A percentile compares a stretch with the other conserved stretches of the same genome.
phyloP scores from a whole-genome alignment of 2,329 filamentous ascomycete species.

The Juglanconis sp. region DNA sequence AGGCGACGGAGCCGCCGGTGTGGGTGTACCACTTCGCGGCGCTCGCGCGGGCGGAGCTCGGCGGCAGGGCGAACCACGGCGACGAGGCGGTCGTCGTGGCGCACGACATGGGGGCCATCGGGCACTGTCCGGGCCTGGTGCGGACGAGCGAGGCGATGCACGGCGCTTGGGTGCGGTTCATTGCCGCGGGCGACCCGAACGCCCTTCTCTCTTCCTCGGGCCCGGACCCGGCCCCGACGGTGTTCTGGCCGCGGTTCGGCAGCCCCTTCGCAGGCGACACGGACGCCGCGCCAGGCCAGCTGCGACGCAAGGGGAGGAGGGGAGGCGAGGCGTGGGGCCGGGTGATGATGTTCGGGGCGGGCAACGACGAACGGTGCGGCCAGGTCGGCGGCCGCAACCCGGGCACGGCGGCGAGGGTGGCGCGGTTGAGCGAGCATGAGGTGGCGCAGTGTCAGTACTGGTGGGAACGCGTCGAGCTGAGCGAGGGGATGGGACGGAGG shows the following conservation, averaged over 20 bases:
- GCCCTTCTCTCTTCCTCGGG: constrained; percentile 12
- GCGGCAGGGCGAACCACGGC: constrained; percentile 43
- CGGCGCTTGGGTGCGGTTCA: constrained; percentile 38
- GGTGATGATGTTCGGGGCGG: constrained; percentile 56
- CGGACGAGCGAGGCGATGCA: constrained; percentile 41
- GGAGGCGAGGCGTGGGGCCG: constrained; percentile 26
- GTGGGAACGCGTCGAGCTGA: constrained; percentile 52
- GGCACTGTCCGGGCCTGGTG: constrained; percentile 33
- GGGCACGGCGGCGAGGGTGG: constrained; percentile 43
- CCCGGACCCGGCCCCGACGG: neutral
- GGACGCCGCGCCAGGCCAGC: constrained; percentile 2
- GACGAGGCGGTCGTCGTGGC: constrained; percentile 43
- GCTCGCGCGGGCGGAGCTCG: constrained; percentile 10
- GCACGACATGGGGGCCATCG: constrained; percentile 38
- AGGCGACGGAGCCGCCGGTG: neutral
- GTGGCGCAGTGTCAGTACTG: constrained; percentile 55
- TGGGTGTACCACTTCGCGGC: constrained; percentile 55
- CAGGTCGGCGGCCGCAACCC: constrained; percentile 29
- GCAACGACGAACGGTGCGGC: constrained; percentile 52
- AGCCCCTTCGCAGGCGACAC: constrained; percentile 9
- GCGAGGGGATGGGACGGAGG: constrained; percentile 39
- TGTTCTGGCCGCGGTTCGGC: constrained; percentile 39
- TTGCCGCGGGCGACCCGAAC: constrained; percentile 19
- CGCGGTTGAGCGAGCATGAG: constrained; percentile 41
- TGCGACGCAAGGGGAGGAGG: constrained; percentile 5